phyloP scores from a whole-genome alignment of 1,284 basidiomycete genomes.

The Apiotrichum veenhuisii region DNA sequence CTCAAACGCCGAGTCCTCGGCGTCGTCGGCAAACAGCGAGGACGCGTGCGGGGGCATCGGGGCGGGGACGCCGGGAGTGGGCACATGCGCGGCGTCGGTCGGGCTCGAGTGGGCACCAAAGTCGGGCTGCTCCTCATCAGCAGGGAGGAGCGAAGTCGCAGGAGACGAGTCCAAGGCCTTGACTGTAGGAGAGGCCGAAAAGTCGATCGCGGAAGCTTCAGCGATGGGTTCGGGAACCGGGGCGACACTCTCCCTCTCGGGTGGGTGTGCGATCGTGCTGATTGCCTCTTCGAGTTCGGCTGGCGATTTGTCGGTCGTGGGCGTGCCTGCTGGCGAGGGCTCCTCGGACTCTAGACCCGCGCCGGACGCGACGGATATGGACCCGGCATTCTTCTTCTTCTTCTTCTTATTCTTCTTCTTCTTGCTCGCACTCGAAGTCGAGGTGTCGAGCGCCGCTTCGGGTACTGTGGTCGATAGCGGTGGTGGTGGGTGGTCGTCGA shows the following conservation, averaged over 20 bases:
- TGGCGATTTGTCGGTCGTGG: background rate
- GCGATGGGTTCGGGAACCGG: background rate
- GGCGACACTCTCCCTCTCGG: background rate
- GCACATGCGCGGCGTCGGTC: background rate
- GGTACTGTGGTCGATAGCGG: background rate
- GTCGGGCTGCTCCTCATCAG: slow-evolving; percentile 12
- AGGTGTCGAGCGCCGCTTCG: background rate
- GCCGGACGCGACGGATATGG: background rate
- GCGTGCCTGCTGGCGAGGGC: background rate
- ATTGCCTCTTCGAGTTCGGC: background rate
- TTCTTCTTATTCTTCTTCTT: slow-evolving; percentile 22
- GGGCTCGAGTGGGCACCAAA: slow-evolving; percentile 9
- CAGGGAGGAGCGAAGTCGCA: background rate
- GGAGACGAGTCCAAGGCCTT: background rate
- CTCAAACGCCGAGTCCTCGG: slow-evolving; percentile 7
- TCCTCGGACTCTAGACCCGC: background rate
- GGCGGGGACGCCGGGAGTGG: slow-evolving; percentile 6
- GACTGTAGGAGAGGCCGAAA: background rate
- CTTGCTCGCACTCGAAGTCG: background rate
- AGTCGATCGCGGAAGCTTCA: background rate
- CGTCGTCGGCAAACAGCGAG: slow-evolving; percentile 10
- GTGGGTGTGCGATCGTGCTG: background rate
- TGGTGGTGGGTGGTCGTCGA: background rate
- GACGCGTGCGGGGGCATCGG: slow-evolving; percentile 9
- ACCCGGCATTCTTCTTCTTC: slow-evolving; percentile 13